Evolutionary conservation across 495 filamentous ascomycete genomes (phyloP).

Genomic region (Zalerion maritima): DNA sequence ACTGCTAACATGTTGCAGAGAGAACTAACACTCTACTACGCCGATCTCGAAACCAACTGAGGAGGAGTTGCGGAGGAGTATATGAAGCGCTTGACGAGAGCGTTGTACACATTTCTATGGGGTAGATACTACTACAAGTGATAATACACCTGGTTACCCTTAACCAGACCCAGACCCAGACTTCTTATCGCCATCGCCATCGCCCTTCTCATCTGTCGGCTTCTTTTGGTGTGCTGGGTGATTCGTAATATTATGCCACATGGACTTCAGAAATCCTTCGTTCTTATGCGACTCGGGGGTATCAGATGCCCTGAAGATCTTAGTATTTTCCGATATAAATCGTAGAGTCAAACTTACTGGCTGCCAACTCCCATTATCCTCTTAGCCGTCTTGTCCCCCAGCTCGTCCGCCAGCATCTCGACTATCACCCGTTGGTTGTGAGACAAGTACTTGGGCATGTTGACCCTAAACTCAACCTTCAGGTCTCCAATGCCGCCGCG

Average conservation of each 20-base stretch:
- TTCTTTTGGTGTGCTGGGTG: conserved; percentile 42
- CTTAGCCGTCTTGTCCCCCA: conserved; percentile 81
- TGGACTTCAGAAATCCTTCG: conserved; percentile 74
- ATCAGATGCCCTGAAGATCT: conserved; percentile 8
- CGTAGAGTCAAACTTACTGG: conserved; percentile 25
- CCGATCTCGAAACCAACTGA: conserved; percentile 47
- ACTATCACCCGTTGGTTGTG: conserved; percentile 79
- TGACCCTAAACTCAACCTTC: conserved; percentile 84
- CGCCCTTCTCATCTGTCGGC: too few species aligned
- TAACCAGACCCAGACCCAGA: conserved; percentile 1
- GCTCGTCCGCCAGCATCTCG: conserved; percentile 91
- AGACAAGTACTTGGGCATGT: conserved; percentile 86
- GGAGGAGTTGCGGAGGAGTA: too few species aligned
- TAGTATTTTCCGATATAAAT: too few species aligned
- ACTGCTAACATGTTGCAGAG: conserved; percentile 32
- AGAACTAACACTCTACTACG: conserved; percentile 66
- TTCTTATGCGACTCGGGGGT: conserved; percentile 42
- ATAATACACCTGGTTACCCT: too few species aligned
- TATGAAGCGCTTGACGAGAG: too few species aligned
- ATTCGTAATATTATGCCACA: conserved; percentile 79
- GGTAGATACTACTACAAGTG: too few species aligned
- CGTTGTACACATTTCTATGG: too few species aligned
- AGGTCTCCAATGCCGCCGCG: conserved; percentile 58
- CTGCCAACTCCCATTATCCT: conserved; percentile 64
- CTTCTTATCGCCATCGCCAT: conserved; percentile 4